Evolutionary conservation across 305 asterid genomes (phyloP), one percentile per base, ranked within the genome.

Genomic region (Fraxinus ornus): DNA sequence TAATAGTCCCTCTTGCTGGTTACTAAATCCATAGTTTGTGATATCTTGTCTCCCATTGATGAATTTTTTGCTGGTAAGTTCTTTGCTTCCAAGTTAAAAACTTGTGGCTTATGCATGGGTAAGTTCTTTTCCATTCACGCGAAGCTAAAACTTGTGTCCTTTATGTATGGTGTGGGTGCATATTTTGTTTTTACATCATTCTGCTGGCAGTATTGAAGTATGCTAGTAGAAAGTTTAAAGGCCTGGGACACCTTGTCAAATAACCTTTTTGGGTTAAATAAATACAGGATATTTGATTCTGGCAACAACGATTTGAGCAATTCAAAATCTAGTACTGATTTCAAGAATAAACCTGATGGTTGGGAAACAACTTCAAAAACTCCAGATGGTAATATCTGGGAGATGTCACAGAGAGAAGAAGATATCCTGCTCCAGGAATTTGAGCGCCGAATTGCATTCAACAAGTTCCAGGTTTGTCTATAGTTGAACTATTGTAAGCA

Each of bases 401-500:
- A 94, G 88, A 92, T 95, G 90, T 90, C 97, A 62, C 97, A 91
- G 83, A 91, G 97, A 84, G 99, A 94, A 86, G 97, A 95, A 88
- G 98, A 94, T 81, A 91, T 95, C 80, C 82, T 95, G 70, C 97
- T 95, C 86, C 99, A 95, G 89, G 99, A 95, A 87, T 95, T 91
- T 85, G 98, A 94, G 86, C 97, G 97, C 36, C 90, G 98, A 62
- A 93, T 95, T 47, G 95, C 98, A 36, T 95, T 86, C 91, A 95
- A 92, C 83, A 95, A 95, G 79, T 95, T 94, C 84, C 95, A 94
- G 98, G 98, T 94, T 76, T 68, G 83, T 82, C 12, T 83, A 4
- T 71, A 15, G 15, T 15, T 66, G 74, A 26, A 66, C 6, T 28
- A n/a, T 66, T 12, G 17, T 12, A 66, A 26, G 19, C 47, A 13